phyloP scores from a whole-genome alignment of 768 basidiomycete genomes.

The Mycena kentingensis region DNA sequence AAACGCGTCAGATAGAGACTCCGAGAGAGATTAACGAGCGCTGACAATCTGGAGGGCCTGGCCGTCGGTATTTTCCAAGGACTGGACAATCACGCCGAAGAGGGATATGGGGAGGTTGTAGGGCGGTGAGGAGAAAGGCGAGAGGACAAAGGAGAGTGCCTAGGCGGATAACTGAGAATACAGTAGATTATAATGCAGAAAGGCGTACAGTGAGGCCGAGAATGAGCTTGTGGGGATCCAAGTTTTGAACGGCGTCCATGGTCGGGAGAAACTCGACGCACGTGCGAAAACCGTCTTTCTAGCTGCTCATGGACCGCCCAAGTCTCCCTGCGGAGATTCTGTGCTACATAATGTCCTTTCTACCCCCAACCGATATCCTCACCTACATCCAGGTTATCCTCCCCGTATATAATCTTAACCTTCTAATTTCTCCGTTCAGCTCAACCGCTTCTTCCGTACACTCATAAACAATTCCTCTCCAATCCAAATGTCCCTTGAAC shows the following conservation, averaged over 20 bases:
- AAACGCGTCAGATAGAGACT: too few species aligned
- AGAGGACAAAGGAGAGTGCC: constrained; percentile 62
- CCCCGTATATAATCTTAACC: not conserved
- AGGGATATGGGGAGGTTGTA: constrained; percentile 87
- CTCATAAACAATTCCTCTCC: constrained; percentile 45
- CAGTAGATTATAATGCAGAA: not conserved
- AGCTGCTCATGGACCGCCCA: constrained; percentile 5
- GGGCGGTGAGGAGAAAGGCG: constrained; percentile 56
- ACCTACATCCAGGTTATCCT: constrained; percentile 14
- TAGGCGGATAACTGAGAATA: constrained; percentile 30
- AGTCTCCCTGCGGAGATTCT: constrained; percentile 29
- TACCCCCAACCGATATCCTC: constrained; percentile 28
- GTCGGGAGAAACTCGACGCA: constrained; percentile 11
- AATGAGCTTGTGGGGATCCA: constrained; percentile 74
- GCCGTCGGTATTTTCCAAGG: constrained; percentile 63
- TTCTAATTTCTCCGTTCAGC: constrained; percentile 30
- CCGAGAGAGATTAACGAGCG: too few species aligned
- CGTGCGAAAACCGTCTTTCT: too few species aligned
- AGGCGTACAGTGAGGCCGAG: constrained; percentile 60
- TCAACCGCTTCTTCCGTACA: constrained; percentile 39
- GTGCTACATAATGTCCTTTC: constrained; percentile 26
- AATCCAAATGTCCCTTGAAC: constrained; percentile 52
- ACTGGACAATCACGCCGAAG: constrained; percentile 67
- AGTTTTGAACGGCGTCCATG: constrained; percentile 69
- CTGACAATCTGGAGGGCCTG: constrained; percentile 68